Conservation (phyloP, 495 filamentous ascomycete species). For the Zalerion maritima region DNA sequence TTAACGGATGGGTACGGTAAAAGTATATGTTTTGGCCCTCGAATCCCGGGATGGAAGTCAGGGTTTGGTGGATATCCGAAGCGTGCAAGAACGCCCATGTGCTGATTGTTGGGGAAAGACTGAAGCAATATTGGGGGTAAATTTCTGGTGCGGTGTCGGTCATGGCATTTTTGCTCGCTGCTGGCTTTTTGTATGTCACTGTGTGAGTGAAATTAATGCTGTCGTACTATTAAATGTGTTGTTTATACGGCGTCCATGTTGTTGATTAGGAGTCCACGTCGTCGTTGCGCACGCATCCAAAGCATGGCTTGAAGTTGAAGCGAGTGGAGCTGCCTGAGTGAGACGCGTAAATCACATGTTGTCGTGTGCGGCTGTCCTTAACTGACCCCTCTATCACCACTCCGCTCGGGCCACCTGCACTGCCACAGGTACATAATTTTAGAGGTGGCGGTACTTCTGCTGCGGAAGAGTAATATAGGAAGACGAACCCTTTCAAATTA, state of each 20-base stretch:
- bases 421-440: too few relatives aligned
- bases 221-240: too few relatives aligned
- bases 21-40: constrained; percentile 67
- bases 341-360: constrained; percentile 3
- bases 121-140: constrained; percentile 79
- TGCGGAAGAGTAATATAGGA: too few relatives aligned
- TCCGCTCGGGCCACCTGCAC: too few relatives aligned
- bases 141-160: constrained; percentile 26
- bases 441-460: too few relatives aligned
- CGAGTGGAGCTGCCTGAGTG: constrained; percentile 3
- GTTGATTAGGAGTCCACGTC: too few relatives aligned
- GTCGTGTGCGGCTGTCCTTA: background rate
- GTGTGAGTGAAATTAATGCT: constrained; percentile 1
- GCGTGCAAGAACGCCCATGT: constrained; percentile 70
- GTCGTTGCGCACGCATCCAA: too few relatives aligned
- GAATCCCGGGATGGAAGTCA: constrained; percentile 42
- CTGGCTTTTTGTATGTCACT: constrained; percentile 4
- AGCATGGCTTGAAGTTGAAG: constrained; percentile 7
- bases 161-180: constrained; percentile 33
- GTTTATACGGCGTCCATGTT: too few relatives aligned
- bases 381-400: too few relatives aligned
- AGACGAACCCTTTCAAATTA: too few relatives aligned
- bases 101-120: constrained; percentile 66
- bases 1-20: constrained; percentile 76
- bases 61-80: constrained; percentile 52